Conservation (phyloP, 441 rosid species). For the Syzygium syzygioides region DNA sequence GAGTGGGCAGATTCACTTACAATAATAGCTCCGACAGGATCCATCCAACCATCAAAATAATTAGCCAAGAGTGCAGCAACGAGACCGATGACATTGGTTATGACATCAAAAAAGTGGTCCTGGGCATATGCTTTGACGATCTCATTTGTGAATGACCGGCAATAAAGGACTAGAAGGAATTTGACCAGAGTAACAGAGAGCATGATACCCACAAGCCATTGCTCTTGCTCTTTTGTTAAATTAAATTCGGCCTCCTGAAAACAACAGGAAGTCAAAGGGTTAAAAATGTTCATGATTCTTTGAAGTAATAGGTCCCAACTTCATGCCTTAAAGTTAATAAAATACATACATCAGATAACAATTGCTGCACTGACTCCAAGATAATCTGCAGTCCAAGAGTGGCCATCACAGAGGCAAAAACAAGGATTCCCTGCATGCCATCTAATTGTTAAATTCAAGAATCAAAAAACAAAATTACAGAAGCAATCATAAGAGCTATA, state of each 20-base stretch:
- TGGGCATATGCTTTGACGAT: conserved; percentile 93
- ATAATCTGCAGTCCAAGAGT: conserved; percentile 95
- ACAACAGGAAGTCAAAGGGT: neutral
- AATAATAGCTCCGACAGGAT: conserved; percentile 91
- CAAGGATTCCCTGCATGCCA: conserved; percentile 80
- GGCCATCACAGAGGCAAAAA: conserved; percentile 98
- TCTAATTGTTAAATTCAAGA: neutral
- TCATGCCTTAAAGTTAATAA: neutral
- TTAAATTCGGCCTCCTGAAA: conserved; percentile 59
- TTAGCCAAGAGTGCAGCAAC: conserved; percentile 84
- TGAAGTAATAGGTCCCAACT: neutral
- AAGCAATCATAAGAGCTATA: neutral
- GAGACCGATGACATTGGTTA: conserved; percentile 87
- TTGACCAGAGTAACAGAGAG: conserved; percentile 81
- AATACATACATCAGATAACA: conserved; percentile 61
- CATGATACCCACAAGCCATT: conserved; percentile 92
- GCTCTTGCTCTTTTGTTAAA: conserved; percentile 62
- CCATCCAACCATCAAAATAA: conserved; percentile 75
- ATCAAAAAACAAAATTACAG: neutral
- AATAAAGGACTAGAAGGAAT: conserved; percentile 60
- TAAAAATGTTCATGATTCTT: neutral
- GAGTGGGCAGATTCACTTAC: conserved; percentile 34
- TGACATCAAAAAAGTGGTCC: conserved; percentile 92
- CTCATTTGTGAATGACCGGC: conserved; percentile 76
- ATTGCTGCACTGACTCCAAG: conserved; percentile 69